A percentile compares a stretch with the other conserved stretches of the same genome.
Conservation (phyloP, 148 eudicot genomes). For the Rheum nobile region DNA sequence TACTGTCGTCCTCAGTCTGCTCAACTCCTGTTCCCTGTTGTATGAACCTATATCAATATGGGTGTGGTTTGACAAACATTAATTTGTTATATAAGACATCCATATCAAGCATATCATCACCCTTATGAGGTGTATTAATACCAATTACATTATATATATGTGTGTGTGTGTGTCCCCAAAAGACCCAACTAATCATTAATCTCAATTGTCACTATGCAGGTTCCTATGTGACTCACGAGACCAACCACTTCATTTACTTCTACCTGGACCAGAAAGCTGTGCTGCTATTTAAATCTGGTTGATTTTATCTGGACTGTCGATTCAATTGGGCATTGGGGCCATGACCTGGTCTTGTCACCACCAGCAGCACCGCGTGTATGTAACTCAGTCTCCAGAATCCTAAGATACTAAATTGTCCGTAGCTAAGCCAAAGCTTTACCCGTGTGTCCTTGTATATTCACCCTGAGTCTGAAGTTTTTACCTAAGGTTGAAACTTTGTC, state of each 20-base stretch:
- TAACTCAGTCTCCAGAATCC: not conserved
- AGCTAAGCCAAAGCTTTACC: not conserved
- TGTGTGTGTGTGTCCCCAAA: not conserved
- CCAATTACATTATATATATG: not conserved
- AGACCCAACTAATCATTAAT: not conserved
- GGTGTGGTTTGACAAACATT: too few species aligned
- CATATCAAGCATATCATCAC: too few species aligned
- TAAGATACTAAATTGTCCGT: not conserved
- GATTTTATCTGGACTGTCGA: conserved; percentile 9
- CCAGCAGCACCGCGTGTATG: not conserved
- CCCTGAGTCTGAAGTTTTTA: not conserved
- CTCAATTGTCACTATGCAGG: conserved; percentile 23
- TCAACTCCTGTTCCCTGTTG: too few species aligned
- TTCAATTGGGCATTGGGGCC: not conserved
- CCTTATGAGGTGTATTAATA: not conserved
- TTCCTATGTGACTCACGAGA: conserved; percentile 92
- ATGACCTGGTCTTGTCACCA: not conserved
- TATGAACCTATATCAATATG: too few species aligned
- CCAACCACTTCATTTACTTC: conserved; percentile 88
- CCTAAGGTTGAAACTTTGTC: not conserved
- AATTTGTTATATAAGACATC: too few species aligned
- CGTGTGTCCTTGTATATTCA: conserved; percentile 1
- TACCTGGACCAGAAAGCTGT: conserved; percentile 85
- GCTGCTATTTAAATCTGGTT: conserved; percentile 80
- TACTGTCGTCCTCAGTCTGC: too few species aligned